A percentile compares a stretch with the other conserved stretches of the same genome.
phyloP scores from a whole-genome alignment of 345 rosid species.

The Geranium brycei region DNA sequence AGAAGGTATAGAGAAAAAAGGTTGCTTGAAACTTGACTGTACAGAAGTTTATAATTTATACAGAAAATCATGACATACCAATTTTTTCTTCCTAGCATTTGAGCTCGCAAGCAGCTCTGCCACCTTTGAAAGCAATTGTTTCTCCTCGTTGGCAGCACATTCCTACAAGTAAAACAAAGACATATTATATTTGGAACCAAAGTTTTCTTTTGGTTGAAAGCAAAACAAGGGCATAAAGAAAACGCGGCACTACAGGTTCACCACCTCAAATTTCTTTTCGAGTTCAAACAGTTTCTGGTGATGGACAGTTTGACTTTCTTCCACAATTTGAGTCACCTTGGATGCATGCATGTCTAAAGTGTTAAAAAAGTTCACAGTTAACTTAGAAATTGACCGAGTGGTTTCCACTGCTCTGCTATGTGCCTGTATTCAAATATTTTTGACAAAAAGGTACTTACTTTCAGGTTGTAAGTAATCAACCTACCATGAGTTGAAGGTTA shows the following conservation, averaged over 20 bases:
- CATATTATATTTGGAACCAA: no score
- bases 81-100: slow-evolving; percentile 76
- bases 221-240: no score
- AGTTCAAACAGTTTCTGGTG: slow-evolving; percentile 64
- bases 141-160: slow-evolving; percentile 81
- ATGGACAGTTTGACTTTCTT: slow-evolving; percentile 72
- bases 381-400: slow-evolving; percentile 70
- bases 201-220: neutral
- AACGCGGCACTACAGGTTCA: neutral
- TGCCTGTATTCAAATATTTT: slow-evolving; percentile 38
- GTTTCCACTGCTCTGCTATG: slow-evolving; percentile 76
- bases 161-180: slow-evolving; percentile 30
- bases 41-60: neutral
- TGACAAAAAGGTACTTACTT: neutral
- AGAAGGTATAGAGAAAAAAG: neutral
- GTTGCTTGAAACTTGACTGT: neutral
- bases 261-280: slow-evolving; percentile 90
- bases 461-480: neutral
- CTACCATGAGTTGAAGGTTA: neutral
- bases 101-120: slow-evolving; percentile 79
- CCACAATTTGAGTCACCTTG: slow-evolving; percentile 53
- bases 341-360: slow-evolving; percentile 65
- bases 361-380: slow-evolving; percentile 59
- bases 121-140: slow-evolving; percentile 71
- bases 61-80: slow-evolving; percentile 29